Evolutionary conservation across 73 alveolate genomes (phyloP).

Genomic region (Paramecium sonneborni): DNA sequence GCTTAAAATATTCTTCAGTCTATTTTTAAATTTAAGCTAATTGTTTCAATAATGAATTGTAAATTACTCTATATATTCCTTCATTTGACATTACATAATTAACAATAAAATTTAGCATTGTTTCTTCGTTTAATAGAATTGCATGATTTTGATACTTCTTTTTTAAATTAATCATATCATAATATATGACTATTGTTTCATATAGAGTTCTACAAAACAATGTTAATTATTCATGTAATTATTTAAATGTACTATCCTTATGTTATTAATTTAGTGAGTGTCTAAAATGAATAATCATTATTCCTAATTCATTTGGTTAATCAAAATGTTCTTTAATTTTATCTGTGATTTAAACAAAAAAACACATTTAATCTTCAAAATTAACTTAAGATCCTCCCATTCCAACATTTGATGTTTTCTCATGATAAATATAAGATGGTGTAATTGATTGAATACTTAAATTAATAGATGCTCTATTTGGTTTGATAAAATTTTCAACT

Average conservation of each 20-base stretch:
- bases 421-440: constrained; percentile 28
- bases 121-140: constrained; percentile 4
- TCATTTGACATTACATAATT: background rate
- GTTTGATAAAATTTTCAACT: background rate
- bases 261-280: background rate
- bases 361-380: background rate
- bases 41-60: background rate
- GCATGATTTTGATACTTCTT: background rate
- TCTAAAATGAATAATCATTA: background rate
- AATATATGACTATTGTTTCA: background rate
- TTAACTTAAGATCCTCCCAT: background rate
- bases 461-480: background rate
- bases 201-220: constrained; percentile 14
- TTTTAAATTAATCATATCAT: background rate
- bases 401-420: background rate
- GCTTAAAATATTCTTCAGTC: background rate
- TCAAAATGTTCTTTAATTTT: background rate
- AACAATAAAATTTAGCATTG: background rate
- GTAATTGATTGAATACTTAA: background rate
- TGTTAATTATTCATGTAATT: background rate
- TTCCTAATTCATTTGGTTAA: background rate
- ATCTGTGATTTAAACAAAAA: background rate
- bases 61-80: background rate
- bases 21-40: background rate
- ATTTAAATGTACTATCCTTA: background rate